Conservation (phyloP, 176 grass and related monocot species). For the Stipa capillata region DNA sequence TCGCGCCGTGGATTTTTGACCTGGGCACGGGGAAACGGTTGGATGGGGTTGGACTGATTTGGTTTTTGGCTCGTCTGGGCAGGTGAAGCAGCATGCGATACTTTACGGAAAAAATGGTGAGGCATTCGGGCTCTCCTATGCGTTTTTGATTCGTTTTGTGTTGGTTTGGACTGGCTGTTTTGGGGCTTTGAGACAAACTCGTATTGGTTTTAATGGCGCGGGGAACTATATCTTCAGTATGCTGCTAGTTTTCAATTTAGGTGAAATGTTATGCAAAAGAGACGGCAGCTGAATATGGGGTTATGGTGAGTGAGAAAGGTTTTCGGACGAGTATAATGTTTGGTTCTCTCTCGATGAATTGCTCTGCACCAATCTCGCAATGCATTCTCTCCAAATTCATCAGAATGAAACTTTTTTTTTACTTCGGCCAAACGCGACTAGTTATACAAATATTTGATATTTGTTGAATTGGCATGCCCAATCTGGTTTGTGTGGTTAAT, state of each 20-base stretch:
- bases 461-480: background rate
- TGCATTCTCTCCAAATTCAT: background rate
- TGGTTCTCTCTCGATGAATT: background rate
- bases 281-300: background rate
- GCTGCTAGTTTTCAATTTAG: background rate
- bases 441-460: background rate
- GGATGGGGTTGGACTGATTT: slow-evolving; percentile 5
- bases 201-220: background rate
- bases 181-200: background rate
- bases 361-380: background rate
- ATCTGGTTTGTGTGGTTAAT: background rate
- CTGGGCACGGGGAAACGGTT: background rate
- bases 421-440: background rate
- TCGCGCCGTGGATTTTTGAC: background rate
- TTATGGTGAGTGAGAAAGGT: background rate
- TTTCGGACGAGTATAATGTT: background rate
- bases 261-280: background rate
- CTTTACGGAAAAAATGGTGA: slow-evolving; percentile 84
- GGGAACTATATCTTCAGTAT: background rate
- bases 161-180: background rate
- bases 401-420: background rate
- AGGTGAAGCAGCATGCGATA: slow-evolving; percentile 69
- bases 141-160: background rate
- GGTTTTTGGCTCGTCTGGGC: slow-evolving; percentile 28
- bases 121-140: background rate